Percentiles rank a stretch among this genome's conserved stretches.
Conservation (phyloP, 257 asterid genomes). For the Coffea canephora region DNA sequence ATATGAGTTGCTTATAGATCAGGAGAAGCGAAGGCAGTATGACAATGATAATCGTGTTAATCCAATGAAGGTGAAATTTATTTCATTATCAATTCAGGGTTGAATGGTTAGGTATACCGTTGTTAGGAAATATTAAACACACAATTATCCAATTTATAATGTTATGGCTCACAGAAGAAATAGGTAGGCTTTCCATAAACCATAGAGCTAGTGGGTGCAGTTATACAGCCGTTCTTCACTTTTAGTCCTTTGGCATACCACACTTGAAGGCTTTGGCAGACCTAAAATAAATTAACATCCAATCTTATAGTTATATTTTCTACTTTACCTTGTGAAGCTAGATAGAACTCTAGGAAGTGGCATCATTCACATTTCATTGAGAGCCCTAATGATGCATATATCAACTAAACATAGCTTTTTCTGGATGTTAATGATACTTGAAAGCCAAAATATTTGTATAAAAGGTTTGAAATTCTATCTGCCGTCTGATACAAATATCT, state of each 20-base stretch:
- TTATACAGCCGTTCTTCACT: not conserved
- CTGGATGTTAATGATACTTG: not conserved
- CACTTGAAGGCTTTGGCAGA: not conserved
- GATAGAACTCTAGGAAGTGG: not conserved
- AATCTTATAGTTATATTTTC: not conserved
- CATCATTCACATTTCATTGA: not conserved
- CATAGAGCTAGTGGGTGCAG: too few species aligned
- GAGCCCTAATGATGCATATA: not conserved
- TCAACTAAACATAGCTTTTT: too few species aligned
- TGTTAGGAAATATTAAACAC: not conserved
- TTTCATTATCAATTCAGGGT: not conserved
- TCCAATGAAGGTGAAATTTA: conserved; percentile 77
- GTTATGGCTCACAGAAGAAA: not conserved
- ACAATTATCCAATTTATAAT: not conserved
- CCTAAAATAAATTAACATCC: not conserved
- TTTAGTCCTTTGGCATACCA: not conserved
- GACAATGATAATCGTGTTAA: conserved; percentile 73
- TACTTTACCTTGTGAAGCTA: not conserved
- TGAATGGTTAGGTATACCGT: not conserved
- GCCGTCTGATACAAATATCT: not conserved
- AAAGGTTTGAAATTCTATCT: not conserved
- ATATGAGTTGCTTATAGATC: conserved; percentile 85
- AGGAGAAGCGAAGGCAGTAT: conserved; percentile 65
- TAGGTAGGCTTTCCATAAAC: not conserved
- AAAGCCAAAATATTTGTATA: not conserved